Conservation (phyloP, 2,329 filamentous ascomycete genomes). For the Leptographium lundbergii region DNA sequence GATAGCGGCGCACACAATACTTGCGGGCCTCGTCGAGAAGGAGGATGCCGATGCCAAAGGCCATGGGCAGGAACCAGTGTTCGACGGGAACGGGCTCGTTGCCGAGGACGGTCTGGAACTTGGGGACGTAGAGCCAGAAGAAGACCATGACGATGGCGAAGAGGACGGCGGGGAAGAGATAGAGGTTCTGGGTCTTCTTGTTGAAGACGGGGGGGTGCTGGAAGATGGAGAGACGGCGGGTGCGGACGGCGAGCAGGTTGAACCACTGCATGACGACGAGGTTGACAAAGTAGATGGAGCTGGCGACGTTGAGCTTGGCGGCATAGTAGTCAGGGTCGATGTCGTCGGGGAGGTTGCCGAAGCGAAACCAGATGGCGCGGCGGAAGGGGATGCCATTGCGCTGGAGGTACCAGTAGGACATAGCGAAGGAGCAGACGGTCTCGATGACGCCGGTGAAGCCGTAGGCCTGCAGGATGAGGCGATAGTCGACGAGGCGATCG, state of each 20-base stretch:
- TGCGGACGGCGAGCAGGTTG: slow-evolving; percentile 59
- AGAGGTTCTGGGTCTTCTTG: slow-evolving; percentile 50
- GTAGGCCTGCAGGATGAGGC: slow-evolving; percentile 61
- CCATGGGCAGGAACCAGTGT: slow-evolving; percentile 65
- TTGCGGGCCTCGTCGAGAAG: slow-evolving; percentile 56
- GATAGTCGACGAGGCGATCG: slow-evolving; percentile 61
- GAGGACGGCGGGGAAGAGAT: slow-evolving; percentile 56
- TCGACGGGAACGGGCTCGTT: slow-evolving; percentile 55
- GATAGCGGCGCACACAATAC: slow-evolving; percentile 46
- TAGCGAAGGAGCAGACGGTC: slow-evolving; percentile 46
- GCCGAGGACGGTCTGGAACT: slow-evolving; percentile 45
- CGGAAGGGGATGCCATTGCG: slow-evolving; percentile 51
- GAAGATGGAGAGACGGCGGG: slow-evolving; percentile 52
- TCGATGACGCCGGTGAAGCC: slow-evolving; percentile 55
- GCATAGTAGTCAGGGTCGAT: slow-evolving; percentile 42
- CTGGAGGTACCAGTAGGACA: slow-evolving; percentile 55
- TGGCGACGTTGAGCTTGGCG: slow-evolving; percentile 47
- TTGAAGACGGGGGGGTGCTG: slow-evolving; percentile 60
- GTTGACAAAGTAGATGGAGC: slow-evolving; percentile 68
- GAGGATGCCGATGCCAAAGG: slow-evolving; percentile 54
- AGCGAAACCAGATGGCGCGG: slow-evolving; percentile 48
- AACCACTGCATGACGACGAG: slow-evolving; percentile 76
- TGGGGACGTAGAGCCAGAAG: slow-evolving; percentile 56
- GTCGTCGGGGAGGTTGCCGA: slow-evolving; percentile 37
- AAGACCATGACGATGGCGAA: slow-evolving; percentile 59